phyloP scores from a whole-genome alignment of 495 filamentous ascomycete species.

The Collariella sp. region DNA sequence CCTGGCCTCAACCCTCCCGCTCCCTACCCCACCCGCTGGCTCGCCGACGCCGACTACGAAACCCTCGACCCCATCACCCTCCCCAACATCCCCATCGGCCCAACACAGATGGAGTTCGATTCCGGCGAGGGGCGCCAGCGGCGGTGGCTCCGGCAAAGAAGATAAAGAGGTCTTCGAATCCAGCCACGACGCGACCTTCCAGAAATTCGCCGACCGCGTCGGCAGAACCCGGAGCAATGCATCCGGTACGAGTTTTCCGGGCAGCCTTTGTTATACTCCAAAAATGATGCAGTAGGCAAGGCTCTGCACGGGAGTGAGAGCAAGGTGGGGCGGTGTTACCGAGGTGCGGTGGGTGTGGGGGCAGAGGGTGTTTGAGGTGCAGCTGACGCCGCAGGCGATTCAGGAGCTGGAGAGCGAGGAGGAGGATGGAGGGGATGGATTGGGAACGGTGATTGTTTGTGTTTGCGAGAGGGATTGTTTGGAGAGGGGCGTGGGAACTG shows the following conservation, averaged over 20 bases:
- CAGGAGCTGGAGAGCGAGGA: conserved; percentile 76
- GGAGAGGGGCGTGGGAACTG: conserved; percentile 20
- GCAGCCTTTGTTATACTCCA: conserved; percentile 69
- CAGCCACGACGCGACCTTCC: conserved; percentile 77
- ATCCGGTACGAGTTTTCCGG: conserved; percentile 88
- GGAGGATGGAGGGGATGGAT: conserved; percentile 86
- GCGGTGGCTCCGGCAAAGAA: conserved; percentile 49
- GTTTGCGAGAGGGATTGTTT: conserved; percentile 52
- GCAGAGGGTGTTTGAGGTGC: conserved; percentile 69
- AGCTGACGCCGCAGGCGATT: conserved; percentile 87
- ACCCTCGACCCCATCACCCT: conserved; percentile 51
- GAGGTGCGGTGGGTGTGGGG: conserved; percentile 66
- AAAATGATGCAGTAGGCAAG: conserved; percentile 64
- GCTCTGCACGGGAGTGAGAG: conserved; percentile 33
- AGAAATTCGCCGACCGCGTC: conserved; percentile 79
- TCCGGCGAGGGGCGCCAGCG: conserved; percentile 22
- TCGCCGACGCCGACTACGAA: conserved; percentile 86
- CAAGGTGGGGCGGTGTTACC: conserved; percentile 45
- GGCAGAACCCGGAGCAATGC: conserved; percentile 91
- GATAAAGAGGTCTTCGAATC: conserved; percentile 80
- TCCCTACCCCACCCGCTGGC: conserved; percentile 66
- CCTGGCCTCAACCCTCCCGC: conserved; percentile 50
- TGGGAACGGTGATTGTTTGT: conserved; percentile 91
- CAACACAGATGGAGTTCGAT: conserved; percentile 51
- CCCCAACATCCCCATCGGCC: conserved; percentile 36